Evolutionary conservation across 352 stramenopile species (phyloP).

Genomic region (Phytophthora idaei): DNA sequence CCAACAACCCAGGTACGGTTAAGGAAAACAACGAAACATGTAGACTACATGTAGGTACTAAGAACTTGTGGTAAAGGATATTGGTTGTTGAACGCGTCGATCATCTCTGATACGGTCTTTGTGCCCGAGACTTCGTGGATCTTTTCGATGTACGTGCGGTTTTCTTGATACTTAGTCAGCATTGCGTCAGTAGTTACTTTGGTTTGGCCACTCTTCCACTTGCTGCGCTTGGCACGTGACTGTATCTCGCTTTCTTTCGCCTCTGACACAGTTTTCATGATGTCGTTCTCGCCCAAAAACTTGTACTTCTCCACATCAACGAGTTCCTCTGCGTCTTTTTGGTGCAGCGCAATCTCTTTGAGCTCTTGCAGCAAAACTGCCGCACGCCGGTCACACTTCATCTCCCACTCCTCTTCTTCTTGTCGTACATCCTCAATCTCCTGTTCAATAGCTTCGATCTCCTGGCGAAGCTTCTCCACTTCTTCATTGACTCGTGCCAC

Average conservation of each 20-base stretch:
- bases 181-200: conserved; percentile 69
- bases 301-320: conserved; percentile 67
- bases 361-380: conserved; percentile 66
- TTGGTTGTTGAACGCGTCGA: conserved; percentile 87
- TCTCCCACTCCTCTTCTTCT: conserved; percentile 69
- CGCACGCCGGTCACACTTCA: conserved; percentile 57
- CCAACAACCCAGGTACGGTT: conserved; percentile 23
- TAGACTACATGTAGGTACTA: background rate
- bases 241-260: conserved; percentile 59
- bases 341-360: conserved; percentile 65
- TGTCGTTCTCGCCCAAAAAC: conserved; percentile 73
- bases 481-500: conserved; percentile 47
- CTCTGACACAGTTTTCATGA: conserved; percentile 61
- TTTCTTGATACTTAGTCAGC: conserved; percentile 83
- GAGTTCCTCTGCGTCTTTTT: conserved; percentile 61
- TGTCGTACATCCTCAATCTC: conserved; percentile 62
- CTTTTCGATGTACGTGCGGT: conserved; percentile 80
- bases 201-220: conserved; percentile 73
- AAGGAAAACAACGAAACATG: conserved; percentile 18
- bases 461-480: conserved; percentile 60
- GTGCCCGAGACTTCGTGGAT: conserved; percentile 84
- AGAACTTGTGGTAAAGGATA: conserved; percentile 39
- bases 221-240: conserved; percentile 58
- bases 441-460: conserved; percentile 58
- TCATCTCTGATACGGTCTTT: conserved; percentile 81